phyloP scores from a whole-genome alignment of 345 rosid species.

The Xanthoceras sorbifolium region DNA sequence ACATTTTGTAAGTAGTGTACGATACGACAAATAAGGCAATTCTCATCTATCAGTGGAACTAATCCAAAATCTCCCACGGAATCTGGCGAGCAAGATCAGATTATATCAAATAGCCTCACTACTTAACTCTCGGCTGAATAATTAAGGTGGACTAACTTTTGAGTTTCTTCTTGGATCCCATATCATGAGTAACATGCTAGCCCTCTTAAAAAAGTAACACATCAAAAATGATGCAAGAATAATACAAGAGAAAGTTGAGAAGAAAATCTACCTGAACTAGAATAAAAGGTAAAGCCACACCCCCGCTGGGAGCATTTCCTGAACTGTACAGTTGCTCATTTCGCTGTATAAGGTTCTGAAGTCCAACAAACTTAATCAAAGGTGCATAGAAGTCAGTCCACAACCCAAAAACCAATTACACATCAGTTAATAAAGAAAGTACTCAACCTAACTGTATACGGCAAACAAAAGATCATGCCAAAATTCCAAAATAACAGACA shows the following conservation, averaged over 20 bases:
- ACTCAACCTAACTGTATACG: constrained; percentile 15
- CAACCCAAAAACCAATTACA: constrained; percentile 3
- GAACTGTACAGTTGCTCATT: constrained; percentile 81
- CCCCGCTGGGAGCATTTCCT: constrained; percentile 81
- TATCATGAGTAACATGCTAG: not conserved
- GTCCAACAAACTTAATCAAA: constrained; percentile 68
- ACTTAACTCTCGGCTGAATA: not conserved
- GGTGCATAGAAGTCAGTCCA: constrained; percentile 23
- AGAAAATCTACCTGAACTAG: constrained; percentile 81
- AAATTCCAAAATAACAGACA: constrained; percentile 10
- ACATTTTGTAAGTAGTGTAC: not conserved
- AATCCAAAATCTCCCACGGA: not conserved
- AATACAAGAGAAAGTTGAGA: constrained; percentile 5
- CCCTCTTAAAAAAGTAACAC: not conserved
- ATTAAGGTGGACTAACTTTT: not conserved
- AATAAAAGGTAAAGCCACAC: constrained; percentile 95
- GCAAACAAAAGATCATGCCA: constrained; percentile 7
- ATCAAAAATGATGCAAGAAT: not conserved
- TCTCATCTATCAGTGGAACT: not conserved
- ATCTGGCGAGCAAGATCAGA: not conserved
- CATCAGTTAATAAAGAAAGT: not conserved
- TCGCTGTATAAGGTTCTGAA: constrained; percentile 80
- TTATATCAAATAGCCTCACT: not conserved
- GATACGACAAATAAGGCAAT: not conserved
- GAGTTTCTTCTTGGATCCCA: not conserved